Conservation (phyloP, 2,329 filamentous ascomycete species). For the Zopfia rhizophila region DNA sequence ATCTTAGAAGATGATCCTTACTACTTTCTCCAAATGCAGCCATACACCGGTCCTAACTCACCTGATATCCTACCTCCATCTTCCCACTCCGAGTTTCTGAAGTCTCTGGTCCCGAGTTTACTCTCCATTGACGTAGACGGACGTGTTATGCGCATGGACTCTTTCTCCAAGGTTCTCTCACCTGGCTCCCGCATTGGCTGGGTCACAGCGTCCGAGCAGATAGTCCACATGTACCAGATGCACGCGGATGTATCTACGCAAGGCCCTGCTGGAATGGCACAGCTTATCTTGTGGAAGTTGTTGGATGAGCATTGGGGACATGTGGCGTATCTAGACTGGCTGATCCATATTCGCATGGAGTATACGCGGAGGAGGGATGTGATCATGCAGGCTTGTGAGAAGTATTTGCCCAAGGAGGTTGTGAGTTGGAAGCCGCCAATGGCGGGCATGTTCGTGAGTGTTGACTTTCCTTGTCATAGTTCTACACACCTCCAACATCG, state of each 20-base stretch:
- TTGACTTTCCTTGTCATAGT: slow-evolving; percentile 2
- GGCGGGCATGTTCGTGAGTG: slow-evolving; percentile 93
- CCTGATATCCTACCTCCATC: slow-evolving; percentile 66
- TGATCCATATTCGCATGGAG: slow-evolving; percentile 81
- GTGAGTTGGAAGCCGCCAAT: slow-evolving; percentile 82
- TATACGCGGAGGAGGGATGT: slow-evolving; percentile 84
- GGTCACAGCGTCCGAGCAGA: slow-evolving; percentile 86
- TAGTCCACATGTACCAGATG: slow-evolving; percentile 82
- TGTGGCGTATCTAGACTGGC: slow-evolving; percentile 86
- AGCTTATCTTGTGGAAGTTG: slow-evolving; percentile 86
- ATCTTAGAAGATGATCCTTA: slow-evolving; percentile 96
- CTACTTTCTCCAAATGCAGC: slow-evolving; percentile 91
- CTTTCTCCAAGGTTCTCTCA: slow-evolving; percentile 90
- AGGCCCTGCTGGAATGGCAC: slow-evolving; percentile 84
- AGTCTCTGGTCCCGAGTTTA: slow-evolving; percentile 76
- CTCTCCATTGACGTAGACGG: slow-evolving; percentile 86
- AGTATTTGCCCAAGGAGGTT: slow-evolving; percentile 76
- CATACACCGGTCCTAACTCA: slow-evolving; percentile 69
- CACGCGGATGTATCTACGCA: slow-evolving; percentile 88
- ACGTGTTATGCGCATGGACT: slow-evolving; percentile 89
- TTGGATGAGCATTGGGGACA: slow-evolving; percentile 97
- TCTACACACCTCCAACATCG: too few relatives aligned
- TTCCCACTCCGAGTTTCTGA: slow-evolving; percentile 77
- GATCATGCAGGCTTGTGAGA: slow-evolving; percentile 82
- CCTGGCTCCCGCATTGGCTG: slow-evolving; percentile 86